Base-by-base conservation (phyloP, 192 early-diverging fungal genomes). In the Backusella liffmaniae region DNA sequence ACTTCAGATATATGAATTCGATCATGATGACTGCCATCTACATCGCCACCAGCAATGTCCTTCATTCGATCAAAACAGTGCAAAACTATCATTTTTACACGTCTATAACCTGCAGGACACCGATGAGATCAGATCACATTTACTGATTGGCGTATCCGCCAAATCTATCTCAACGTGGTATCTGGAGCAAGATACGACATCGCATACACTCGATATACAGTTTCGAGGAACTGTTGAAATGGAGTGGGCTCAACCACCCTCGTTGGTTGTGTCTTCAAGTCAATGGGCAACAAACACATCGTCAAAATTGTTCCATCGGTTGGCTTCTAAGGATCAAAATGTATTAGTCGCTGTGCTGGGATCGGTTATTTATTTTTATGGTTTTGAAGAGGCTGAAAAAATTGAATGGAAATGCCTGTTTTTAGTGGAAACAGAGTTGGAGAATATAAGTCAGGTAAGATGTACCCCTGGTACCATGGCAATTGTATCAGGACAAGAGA, bases 21-120 rank as follows among this genome's bases (percentile, higher is more conserved):
- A 81, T 51, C 23, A 26, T 16, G 44, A 73, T 15, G 76, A 77
- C 70, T 69, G 68, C 42, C 75, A 77, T 67, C 36, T 73, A 18
- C 72, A 81, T 21, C 72, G 39, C 18, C 26, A 56, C 30, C 29
- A 71, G 12, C n/a, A 36, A 39, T 81, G 76, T 32, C 21, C 41
- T 12, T 13, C 32, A 0, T 10, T 42, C 12, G 29, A 29, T 32
- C 59, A 53, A 12, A 62, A 29, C 26, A 23, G 26, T 12, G 9
- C 23, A 23, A 62, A 23, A 32, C 21, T 81, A 13, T 42, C 68
- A 0, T 77, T 73, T 18, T 67, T 81, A 37, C 76, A 77, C 21
- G 66, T 75, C 15, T 74, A 73, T 6, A 26, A 66, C n/a, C 12
- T 75, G 23, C 62, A 32, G 5, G 66, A 75, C 10, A 65, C 44